Evolutionary conservation across 306 rosid species (phyloP), one percentile per base, ranked within the genome.

Genomic region (Canavalia gladiata): DNA sequence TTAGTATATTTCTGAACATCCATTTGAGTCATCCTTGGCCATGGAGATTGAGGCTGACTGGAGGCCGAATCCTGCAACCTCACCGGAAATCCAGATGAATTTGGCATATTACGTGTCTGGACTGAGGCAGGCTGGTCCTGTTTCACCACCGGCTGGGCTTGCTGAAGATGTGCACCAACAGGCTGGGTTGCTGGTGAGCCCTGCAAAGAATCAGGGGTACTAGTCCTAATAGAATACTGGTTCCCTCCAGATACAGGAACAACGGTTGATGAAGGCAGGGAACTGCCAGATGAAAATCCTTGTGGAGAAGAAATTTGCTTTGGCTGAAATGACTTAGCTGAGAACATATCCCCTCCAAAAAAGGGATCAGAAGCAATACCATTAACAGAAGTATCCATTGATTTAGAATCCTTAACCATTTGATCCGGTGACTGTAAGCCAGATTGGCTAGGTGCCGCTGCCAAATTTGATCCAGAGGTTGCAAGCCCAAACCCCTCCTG

Each of bases 11-110:
- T 96, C 88, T 96, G 97, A 85, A 91, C 90, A 87, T 92, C 94
- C 80, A 83, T 87, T 80, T 78, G 91, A 59, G 91, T 82, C 93
- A 96, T 94, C 88, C 91, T 90, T 68, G 99, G 99, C 98, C 99
- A 96, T 8, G 90, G 83, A 79, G 78, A 55, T 62, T 87, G 97
- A 72, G 94, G 78, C 84, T 83, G 97, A 84, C 81, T 47, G 25
- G 98, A 83, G 79, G 87, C 91, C 75, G 92, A 80, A 72, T 81
- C 89, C 72, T 87, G 89, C 66, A 72, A 59, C 80, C 88, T 89
- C 47, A 34, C 83, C 58, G 90, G 74, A 74, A 43, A 81, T 79
- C 89, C 94, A 82, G 93, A 46, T 41, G 90, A 55, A 72, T 47
- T 74, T 30, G 73, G 47, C 82, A 78, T 65, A 65, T 79, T 80